A percentile compares a stretch with the other conserved stretches of the same genome.
phyloP scores from a whole-genome alignment of 768 basidiomycete genomes.

The Termitomyces sp. region DNA sequence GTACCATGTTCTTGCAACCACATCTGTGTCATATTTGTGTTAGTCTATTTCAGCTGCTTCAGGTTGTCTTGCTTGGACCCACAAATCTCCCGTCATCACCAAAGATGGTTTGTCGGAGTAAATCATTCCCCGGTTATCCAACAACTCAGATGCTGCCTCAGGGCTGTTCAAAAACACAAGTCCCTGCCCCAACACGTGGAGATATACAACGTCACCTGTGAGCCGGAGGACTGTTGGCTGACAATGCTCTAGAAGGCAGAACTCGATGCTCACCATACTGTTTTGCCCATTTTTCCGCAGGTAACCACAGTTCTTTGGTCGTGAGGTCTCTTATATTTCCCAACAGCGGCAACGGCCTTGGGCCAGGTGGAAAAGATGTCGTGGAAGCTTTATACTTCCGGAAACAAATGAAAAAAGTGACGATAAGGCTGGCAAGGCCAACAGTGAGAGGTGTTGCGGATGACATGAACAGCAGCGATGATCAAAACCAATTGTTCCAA shows the following conservation, averaged over 20 bases:
- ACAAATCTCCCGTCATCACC: constrained; percentile 70
- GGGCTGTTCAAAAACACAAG: constrained; percentile 64
- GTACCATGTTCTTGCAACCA: constrained; percentile 64
- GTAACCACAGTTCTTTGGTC: constrained; percentile 58
- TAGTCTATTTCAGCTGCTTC: constrained; percentile 1
- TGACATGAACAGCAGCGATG: constrained; percentile 12
- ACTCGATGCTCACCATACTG: constrained; percentile 44
- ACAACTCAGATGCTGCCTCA: constrained; percentile 52
- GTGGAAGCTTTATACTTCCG: constrained; percentile 36
- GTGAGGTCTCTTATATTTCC: constrained; percentile 62
- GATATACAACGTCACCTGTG: constrained; percentile 57
- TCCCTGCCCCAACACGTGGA: constrained; percentile 60
- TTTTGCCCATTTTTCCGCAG: constrained; percentile 55
- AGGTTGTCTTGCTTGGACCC: constrained; percentile 21
- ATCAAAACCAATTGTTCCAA: neutral
- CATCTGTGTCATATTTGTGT: constrained; percentile 31
- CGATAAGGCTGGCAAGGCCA: constrained; percentile 30
- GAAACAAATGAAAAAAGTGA: constrained; percentile 34
- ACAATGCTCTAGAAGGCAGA: neutral
- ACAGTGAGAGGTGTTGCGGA: constrained; percentile 21
- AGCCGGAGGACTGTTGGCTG: constrained; percentile 3
- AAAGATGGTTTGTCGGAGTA: constrained; percentile 72
- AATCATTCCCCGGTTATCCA: constrained; percentile 65
- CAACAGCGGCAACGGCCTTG: constrained; percentile 55
- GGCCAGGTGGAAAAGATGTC: constrained; percentile 57